Conservation (phyloP, 2,329 filamentous ascomycete species). For the Sclerotinia glacialis region DNA sequence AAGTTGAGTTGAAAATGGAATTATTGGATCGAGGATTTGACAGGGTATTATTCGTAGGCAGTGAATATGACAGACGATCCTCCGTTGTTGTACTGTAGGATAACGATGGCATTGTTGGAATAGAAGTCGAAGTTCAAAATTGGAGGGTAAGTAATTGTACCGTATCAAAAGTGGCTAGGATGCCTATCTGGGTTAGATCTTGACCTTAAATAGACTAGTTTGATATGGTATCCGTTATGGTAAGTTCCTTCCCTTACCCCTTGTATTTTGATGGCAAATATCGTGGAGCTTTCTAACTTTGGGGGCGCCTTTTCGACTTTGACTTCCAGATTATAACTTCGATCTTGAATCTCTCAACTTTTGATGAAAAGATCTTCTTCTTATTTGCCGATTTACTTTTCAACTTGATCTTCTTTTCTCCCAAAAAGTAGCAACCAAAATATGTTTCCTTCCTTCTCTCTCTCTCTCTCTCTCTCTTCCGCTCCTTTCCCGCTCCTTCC, state of each 20-base stretch:
- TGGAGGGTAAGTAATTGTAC: conserved; percentile 14
- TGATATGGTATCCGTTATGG: conserved; percentile 2
- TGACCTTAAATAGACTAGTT: conserved; percentile 2
- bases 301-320: background rate
- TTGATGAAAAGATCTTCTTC: background rate
- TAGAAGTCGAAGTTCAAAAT: conserved; percentile 18
- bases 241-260: conserved; percentile 6
- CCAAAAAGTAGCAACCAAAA: background rate
- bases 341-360: background rate
- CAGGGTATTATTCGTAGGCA: background rate
- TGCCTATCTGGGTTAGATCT: conserved; percentile 13
- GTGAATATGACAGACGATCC: conserved; percentile 17
- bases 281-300: background rate
- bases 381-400: background rate
- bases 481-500: background rate
- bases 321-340: background rate
- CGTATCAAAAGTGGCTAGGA: conserved; percentile 21
- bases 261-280: conserved; percentile 1
- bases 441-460: background rate
- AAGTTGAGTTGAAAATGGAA: conserved; percentile 11
- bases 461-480: background rate
- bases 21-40: background rate
- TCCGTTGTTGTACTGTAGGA: conserved; percentile 23
- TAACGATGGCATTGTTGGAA: conserved; percentile 21
- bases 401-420: background rate